These are phyloP conservation scores for Mucor racemosus DNA, from an alignment of 371 early-diverging fungal species.

Conservation along the genomic window DNA sequence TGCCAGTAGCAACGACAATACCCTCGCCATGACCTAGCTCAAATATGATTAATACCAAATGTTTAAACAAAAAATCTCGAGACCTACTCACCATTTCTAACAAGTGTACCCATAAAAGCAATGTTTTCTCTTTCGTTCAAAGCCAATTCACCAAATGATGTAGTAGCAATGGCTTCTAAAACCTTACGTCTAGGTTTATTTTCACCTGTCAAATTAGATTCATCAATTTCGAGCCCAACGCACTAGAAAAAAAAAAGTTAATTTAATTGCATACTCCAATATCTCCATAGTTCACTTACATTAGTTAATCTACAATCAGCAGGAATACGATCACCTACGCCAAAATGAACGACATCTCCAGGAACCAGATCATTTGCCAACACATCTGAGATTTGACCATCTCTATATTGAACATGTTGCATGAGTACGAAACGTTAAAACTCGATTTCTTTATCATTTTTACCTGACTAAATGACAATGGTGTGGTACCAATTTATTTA, in stretches of 20 bases:
- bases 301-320: conserved; percentile 80
- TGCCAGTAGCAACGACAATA: conserved; percentile 85
- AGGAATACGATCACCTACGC: conserved; percentile 88
- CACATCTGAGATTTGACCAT: conserved; percentile 60
- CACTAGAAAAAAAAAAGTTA: conserved; percentile 38
- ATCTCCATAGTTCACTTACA: conserved; percentile 40
- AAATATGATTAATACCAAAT: not conserved
- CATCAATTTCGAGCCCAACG: conserved; percentile 83
- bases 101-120: conserved; percentile 89
- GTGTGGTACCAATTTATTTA: conserved; percentile 88
- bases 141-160: conserved; percentile 56
- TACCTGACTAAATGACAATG: conserved; percentile 82
- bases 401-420: conserved; percentile 38
- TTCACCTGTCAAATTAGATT: conserved; percentile 91
- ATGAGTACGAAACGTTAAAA: not conserved
- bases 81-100: conserved; percentile 62
- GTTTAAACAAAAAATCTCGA: not conserved
- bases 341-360: conserved; percentile 83
- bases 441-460: not conserved
- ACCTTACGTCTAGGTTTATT: conserved; percentile 78
- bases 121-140: conserved; percentile 83
- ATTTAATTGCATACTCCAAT: not conserved
- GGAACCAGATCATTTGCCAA: conserved; percentile 81
- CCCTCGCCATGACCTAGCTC: conserved; percentile 73
- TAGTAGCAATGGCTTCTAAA: conserved; percentile 54